Conservation (phyloP, 306 rosid species). For the Fragaria iinumae region DNA sequence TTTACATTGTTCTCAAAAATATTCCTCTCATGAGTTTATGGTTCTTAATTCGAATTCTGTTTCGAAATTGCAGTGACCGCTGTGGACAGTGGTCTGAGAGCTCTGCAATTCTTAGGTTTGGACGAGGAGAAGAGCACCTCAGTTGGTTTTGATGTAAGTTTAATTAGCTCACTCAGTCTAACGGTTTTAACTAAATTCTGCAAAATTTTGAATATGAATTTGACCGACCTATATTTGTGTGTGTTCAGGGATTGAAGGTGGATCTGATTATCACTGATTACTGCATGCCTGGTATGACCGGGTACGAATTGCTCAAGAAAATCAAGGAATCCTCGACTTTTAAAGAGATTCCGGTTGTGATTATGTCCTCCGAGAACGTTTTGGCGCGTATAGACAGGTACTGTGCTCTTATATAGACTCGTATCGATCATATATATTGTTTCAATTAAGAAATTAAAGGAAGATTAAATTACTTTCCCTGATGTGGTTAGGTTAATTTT, state of each 20-base stretch:
- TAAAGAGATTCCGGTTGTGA: slow-evolving; percentile 82
- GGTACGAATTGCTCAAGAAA: slow-evolving; percentile 87
- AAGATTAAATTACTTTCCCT: background rate
- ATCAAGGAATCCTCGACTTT: slow-evolving; percentile 84
- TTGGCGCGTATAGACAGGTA: slow-evolving; percentile 92
- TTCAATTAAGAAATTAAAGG: background rate
- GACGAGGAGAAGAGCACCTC: slow-evolving; percentile 60
- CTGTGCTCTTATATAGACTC: too few relatives aligned
- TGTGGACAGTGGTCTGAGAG: slow-evolving; percentile 90
- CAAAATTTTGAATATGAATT: background rate
- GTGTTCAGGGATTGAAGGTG: slow-evolving; percentile 59
- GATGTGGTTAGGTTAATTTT: background rate
- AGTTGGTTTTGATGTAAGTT: slow-evolving; percentile 56
- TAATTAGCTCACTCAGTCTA: background rate
- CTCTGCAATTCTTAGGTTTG: slow-evolving; percentile 79
- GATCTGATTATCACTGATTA: slow-evolving; percentile 96
- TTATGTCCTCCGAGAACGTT: slow-evolving; percentile 94
- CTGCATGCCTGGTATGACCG: slow-evolving; percentile 99
- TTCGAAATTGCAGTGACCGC: slow-evolving; percentile 60
- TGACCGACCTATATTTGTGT: slow-evolving; percentile 7
- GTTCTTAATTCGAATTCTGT: slow-evolving; percentile 7
- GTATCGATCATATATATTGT: background rate
- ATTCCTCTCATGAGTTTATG: background rate
- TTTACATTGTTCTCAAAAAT: background rate
- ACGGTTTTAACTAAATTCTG: background rate